Evolutionary conservation across 2,329 filamentous ascomycete species (phyloP).

Genomic region (Sporothrix luriei): DNA sequence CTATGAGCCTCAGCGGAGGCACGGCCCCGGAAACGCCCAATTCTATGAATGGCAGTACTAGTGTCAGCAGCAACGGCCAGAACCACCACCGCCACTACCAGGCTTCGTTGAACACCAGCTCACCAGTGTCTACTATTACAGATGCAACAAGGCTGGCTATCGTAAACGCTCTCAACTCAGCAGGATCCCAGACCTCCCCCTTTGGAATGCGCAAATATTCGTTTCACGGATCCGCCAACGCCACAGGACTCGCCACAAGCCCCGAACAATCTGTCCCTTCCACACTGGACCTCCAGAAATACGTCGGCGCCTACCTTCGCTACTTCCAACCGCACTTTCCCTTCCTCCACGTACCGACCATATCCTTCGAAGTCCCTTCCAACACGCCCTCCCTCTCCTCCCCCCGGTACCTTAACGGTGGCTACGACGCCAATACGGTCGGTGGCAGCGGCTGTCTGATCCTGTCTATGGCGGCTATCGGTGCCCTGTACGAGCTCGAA

Average conservation of each 20-base stretch:
- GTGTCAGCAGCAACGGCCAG: constrained; percentile 37
- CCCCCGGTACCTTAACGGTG: constrained; percentile 58
- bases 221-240: constrained; percentile 58
- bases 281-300: constrained; percentile 84
- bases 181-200: constrained; percentile 54
- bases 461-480: constrained; percentile 80
- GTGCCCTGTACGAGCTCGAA: constrained; percentile 79
- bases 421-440: constrained; percentile 40
- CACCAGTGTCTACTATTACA: constrained; percentile 65
- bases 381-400: constrained; percentile 47
- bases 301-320: constrained; percentile 83
- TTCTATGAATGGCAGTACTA: constrained; percentile 64
- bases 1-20: constrained; percentile 59
- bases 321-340: constrained; percentile 94
- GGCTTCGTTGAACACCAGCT: constrained; percentile 49
- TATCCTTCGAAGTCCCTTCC: constrained; percentile 76
- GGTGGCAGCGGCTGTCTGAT: constrained; percentile 85
- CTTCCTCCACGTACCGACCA: constrained; percentile 88
- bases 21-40: constrained; percentile 71
- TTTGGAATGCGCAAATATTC: constrained; percentile 67
- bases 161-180: constrained; percentile 57
- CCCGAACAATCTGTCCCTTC: constrained; percentile 65
- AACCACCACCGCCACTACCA: constrained; percentile 45
- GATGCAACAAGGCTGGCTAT: constrained; percentile 65
- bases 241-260: constrained; percentile 72